These are phyloP conservation scores for Akanthomyces muscarius DNA, from an alignment of 2,329 filamentous ascomycete genomes.

Conservation along the genomic window DNA sequence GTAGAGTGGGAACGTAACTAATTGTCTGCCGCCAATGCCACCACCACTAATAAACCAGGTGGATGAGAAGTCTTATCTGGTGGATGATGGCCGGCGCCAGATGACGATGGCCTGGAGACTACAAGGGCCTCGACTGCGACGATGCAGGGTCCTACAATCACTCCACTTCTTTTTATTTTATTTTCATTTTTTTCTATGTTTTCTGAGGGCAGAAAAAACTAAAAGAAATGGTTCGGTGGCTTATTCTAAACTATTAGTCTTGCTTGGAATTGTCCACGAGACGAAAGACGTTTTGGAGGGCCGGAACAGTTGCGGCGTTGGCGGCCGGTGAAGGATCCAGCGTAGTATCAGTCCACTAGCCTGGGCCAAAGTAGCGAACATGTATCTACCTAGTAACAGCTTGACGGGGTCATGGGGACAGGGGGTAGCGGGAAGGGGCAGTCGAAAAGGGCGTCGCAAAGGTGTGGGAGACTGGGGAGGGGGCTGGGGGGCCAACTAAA, in stretches of 20 bases:
- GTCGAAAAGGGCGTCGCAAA: background rate
- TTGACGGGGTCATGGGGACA: background rate
- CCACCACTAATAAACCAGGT: background rate
- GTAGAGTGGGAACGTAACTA: background rate
- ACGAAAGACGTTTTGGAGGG: constrained; percentile 8
- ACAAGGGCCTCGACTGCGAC: background rate
- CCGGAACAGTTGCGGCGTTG: background rate
- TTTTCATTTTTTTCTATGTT: background rate
- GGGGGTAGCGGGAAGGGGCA: background rate
- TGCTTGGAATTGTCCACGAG: constrained; percentile 1
- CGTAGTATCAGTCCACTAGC: background rate
- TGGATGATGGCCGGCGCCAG: background rate
- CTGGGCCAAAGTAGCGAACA: background rate
- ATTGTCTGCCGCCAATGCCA: background rate
- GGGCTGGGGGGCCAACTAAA: background rate
- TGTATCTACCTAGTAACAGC: constrained; percentile 2
- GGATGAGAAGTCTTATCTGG: constrained; percentile 2
- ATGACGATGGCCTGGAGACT: constrained; percentile 8
- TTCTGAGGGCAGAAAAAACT: background rate
- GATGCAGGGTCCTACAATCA: constrained; percentile 9
- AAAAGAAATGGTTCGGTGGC: background rate
- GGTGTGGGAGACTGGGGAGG: background rate
- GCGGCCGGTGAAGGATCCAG: constrained; percentile 4
- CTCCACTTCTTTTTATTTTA: background rate
- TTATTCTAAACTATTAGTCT: background rate